phyloP scores from a whole-genome alignment of 2,329 filamentous ascomycete genomes.

The Tolypocladium pustulatum region DNA sequence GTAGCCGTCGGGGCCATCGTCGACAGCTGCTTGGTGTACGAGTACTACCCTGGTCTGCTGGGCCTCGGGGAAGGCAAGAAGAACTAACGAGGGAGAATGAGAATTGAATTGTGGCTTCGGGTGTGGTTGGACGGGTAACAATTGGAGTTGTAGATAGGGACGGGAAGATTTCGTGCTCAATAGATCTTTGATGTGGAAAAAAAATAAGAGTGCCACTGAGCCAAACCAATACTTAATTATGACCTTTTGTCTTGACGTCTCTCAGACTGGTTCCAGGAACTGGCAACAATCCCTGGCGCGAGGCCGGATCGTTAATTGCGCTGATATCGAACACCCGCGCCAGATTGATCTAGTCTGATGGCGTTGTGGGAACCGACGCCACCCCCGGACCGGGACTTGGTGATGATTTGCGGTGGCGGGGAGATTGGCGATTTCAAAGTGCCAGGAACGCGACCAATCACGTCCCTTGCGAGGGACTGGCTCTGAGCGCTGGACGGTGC shows the following conservation, averaged over 20 bases:
- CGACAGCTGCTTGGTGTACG: constrained; percentile 16
- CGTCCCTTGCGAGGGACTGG: background rate
- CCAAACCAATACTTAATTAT: too few relatives aligned
- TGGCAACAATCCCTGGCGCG: background rate
- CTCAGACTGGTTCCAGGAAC: background rate
- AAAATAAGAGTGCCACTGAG: too few relatives aligned
- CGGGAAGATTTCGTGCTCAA: background rate
- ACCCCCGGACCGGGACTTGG: background rate
- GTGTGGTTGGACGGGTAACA: background rate
- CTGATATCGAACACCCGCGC: too few relatives aligned
- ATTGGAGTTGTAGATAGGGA: background rate
- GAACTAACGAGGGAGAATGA: background rate
- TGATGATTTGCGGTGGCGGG: background rate
- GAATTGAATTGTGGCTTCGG: background rate
- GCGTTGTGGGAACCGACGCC: background rate
- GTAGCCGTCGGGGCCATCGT: constrained; percentile 7
- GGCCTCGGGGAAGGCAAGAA: constrained; percentile 1
- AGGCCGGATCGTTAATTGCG: background rate
- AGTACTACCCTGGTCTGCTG: constrained; percentile 13
- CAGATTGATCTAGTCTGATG: background rate
- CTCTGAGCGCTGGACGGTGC: background rate
- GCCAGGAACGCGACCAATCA: background rate
- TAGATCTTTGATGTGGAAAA: too few relatives aligned
- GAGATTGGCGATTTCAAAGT: background rate
- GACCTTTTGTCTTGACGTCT: background rate